Evolutionary conservation across 306 rosid species (phyloP), one percentile per base, ranked within the genome.

Genomic region (Trichosanthes cucumerina): DNA sequence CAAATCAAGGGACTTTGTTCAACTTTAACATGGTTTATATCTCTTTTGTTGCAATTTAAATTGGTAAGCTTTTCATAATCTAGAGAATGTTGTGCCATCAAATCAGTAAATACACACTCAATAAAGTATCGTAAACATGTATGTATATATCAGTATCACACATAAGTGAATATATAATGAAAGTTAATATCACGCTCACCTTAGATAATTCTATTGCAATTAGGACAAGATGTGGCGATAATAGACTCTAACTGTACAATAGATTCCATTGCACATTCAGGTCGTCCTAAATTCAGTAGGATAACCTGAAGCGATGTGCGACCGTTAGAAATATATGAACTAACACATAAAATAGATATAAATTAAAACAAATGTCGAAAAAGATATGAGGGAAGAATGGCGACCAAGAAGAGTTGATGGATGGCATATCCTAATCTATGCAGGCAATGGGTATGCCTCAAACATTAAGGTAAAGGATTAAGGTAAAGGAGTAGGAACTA

Each of bases 351-450:
- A 8, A 58, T 9, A 23, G 65, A 58, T 58, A 34, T 23, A 23
- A 23, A 58, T 9, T 28, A 23, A 58, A 58, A 58, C 65, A 21
- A 21, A 10, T 9, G 9, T 5, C 33, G 0, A 36, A 26, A 13
- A 21, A 9, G 13, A 47, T 16, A 15, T 1, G 18, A 33, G 41
- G 26, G 1, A 62, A 66, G 60, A 59, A 46, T n/a, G 79, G 12
- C 56, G 23, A 10, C n/a, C 15, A 0, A 24, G 56, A 75, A 58
- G 14, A 31, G 60, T 46, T 15, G 81, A 84, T 78, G 79, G 98
- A 87, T 95, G 89, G 76, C 60, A 92, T 87, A 85, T 95, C 99
- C 86, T 81, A 88, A 79, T 95, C 98, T 84, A 59, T 89, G 83
- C 87, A 83, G 98, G 85, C 93, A 77, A 83, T 65, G 82, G 78